Conservation (phyloP, 768 basidiomycete species). For the Rhizopogon roseolus region DNA sequence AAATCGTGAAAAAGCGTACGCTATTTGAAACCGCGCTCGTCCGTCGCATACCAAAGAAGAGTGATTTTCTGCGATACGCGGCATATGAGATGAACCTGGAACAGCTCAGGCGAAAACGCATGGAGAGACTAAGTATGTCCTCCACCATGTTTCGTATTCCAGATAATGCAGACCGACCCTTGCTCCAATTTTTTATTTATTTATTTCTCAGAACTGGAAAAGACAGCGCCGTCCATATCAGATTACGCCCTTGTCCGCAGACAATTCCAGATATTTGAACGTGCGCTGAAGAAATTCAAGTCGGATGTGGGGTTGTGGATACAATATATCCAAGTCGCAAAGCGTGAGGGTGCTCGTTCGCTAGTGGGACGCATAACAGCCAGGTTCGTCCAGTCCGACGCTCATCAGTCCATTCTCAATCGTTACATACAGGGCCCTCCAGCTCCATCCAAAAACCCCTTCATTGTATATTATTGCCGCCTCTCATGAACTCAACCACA, state of each 20-base stretch:
- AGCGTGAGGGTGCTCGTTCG: conserved; percentile 71
- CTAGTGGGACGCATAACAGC: conserved; percentile 81
- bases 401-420: not conserved
- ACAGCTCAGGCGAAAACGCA: conserved; percentile 69
- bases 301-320: conserved; percentile 84
- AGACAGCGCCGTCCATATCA: conserved; percentile 56
- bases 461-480: conserved; percentile 82
- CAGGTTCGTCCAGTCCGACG: conserved; percentile 42
- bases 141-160: conserved; percentile 1
- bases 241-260: conserved; percentile 82
- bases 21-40: conserved; percentile 80
- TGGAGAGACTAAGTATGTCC: conserved; percentile 62
- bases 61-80: conserved; percentile 88
- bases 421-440: conserved; percentile 59
- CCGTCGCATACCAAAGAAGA: conserved; percentile 77
- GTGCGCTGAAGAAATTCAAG: conserved; percentile 86
- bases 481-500: conserved; percentile 71
- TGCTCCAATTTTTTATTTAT: not conserved
- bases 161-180: not conserved
- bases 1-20: conserved; percentile 82
- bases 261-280: conserved; percentile 87
- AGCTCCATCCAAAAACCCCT: conserved; percentile 77
- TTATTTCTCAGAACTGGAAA: conserved; percentile 24
- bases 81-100: conserved; percentile 90
- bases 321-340: conserved; percentile 83